phyloP scores from a whole-genome alignment of 1,284 basidiomycete species.

The Malassezia arunalokei region DNA sequence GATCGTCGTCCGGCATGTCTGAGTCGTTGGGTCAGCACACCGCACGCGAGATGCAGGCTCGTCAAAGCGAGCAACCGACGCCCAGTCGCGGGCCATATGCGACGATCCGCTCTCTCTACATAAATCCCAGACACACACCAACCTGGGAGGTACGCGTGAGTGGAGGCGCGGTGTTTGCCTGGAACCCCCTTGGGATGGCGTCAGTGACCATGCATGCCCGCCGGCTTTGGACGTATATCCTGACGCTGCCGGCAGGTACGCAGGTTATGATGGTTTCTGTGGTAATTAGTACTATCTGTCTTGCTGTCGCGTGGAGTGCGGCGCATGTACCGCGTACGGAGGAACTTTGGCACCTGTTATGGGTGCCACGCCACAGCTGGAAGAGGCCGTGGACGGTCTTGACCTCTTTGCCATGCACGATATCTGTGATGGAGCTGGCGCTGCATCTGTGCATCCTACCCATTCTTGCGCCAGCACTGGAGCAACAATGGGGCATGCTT shows the following conservation, averaged over 20 bases:
- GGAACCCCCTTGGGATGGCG: not conserved
- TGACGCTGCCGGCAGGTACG: slow-evolving; percentile 9
- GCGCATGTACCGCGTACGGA: too few relatives aligned
- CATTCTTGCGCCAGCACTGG: slow-evolving; percentile 73
- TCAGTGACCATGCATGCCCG: not conserved
- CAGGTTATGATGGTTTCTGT: slow-evolving; percentile 48
- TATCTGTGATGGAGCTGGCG: slow-evolving; percentile 59
- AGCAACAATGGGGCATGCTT: slow-evolving; percentile 76
- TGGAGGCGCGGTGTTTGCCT: too few relatives aligned
- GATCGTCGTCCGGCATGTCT: not conserved
- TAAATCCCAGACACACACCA: too few relatives aligned
- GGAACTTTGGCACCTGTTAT: slow-evolving; percentile 46
- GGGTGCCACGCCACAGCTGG: slow-evolving; percentile 69
- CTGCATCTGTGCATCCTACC: slow-evolving; percentile 67
- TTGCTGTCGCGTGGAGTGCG: too few relatives aligned
- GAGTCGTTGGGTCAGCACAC: not conserved
- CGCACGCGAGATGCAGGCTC: too few relatives aligned
- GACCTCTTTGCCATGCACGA: slow-evolving; percentile 54
- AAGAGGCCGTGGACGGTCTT: slow-evolving; percentile 59
- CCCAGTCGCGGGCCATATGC: too few relatives aligned
- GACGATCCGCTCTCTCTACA: too few relatives aligned
- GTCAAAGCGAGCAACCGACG: too few relatives aligned
- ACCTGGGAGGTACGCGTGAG: too few relatives aligned
- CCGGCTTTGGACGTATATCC: not conserved
- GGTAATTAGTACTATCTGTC: too few relatives aligned